Percentiles rank a stretch among this genome's conserved stretches.
Evolutionary conservation across 2,329 filamentous ascomycete genomes (phyloP).

Genomic region (Cercospora sojina): DNA sequence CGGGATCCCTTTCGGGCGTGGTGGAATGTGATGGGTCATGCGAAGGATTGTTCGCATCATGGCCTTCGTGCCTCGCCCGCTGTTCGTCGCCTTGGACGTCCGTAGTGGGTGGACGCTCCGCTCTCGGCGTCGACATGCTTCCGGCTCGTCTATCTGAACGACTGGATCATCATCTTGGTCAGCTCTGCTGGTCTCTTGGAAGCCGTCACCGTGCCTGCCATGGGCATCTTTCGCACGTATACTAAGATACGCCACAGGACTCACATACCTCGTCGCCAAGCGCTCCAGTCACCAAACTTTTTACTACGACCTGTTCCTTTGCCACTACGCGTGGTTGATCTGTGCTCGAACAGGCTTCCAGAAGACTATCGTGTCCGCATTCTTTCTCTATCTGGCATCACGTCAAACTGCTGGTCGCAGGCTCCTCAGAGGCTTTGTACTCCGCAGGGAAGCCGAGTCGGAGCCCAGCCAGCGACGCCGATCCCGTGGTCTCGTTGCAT

Average conservation of each 20-base stretch:
- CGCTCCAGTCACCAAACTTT: background rate
- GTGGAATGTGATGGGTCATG: background rate
- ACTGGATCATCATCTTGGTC: background rate
- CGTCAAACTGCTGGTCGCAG: background rate
- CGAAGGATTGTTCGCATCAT: background rate
- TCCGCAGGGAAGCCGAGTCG: background rate
- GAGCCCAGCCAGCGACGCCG: background rate
- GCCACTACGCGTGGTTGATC: background rate
- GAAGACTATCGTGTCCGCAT: background rate
- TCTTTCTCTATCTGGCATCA: background rate
- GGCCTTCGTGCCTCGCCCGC: background rate
- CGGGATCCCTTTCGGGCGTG: background rate
- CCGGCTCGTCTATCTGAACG: background rate
- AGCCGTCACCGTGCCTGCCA: background rate
- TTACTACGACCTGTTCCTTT: background rate
- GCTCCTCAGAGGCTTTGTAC: background rate
- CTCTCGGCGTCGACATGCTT: background rate
- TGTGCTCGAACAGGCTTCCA: background rate
- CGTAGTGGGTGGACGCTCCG: background rate
- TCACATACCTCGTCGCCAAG: background rate
- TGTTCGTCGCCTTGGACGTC: background rate
- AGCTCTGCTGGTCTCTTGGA: background rate
- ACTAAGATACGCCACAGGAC: background rate
- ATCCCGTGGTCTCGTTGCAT: background rate
- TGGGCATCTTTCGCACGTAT: background rate